A percentile compares a stretch with the other conserved stretches of the same genome.
phyloP scores from a whole-genome alignment of 805 yeast genomes.

The Starmerella floris region DNA sequence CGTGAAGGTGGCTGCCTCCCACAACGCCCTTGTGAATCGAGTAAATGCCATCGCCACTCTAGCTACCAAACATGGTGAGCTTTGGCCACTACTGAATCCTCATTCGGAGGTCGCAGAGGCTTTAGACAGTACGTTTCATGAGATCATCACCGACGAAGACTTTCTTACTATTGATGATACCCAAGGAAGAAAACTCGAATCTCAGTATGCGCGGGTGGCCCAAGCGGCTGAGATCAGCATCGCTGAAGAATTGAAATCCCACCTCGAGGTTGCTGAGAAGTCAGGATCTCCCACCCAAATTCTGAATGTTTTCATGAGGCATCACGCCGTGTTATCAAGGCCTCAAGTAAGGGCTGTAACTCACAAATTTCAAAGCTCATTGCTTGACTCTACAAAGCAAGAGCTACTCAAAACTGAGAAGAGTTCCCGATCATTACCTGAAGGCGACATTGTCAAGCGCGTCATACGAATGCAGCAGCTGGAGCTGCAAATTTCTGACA shows the following conservation, averaged over 20 bases:
- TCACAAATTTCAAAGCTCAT: slow-evolving; percentile 43
- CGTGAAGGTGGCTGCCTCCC: slow-evolving; percentile 43
- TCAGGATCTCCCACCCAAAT: slow-evolving; percentile 30
- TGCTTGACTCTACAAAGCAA: slow-evolving; percentile 33
- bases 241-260: slow-evolving; percentile 30
- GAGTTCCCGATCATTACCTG: background rate
- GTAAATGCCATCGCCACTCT: slow-evolving; percentile 35
- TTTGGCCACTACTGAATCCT: slow-evolving; percentile 9
- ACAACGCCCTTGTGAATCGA: slow-evolving; percentile 31
- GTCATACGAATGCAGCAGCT: slow-evolving; percentile 44
- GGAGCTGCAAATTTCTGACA: slow-evolving; percentile 31
- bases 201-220: slow-evolving; percentile 33
- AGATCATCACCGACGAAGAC: background rate
- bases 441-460: slow-evolving; percentile 25
- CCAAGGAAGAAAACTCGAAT: slow-evolving; percentile 34
- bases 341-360: slow-evolving; percentile 46
- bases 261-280: slow-evolving; percentile 31
- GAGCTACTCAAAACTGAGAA: slow-evolving; percentile 2
- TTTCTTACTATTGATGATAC: slow-evolving; percentile 2
- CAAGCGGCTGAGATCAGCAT: slow-evolving; percentile 36
- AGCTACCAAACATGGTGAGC: slow-evolving; percentile 36
- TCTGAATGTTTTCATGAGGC: slow-evolving; percentile 39
- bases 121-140: slow-evolving; percentile 4
- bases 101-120: background rate
- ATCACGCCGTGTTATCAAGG: slow-evolving; percentile 37